These are phyloP conservation scores for Rhodotorula sp. DNA, from an alignment of 1,284 basidiomycete genomes.

Conservation along the genomic window DNA sequence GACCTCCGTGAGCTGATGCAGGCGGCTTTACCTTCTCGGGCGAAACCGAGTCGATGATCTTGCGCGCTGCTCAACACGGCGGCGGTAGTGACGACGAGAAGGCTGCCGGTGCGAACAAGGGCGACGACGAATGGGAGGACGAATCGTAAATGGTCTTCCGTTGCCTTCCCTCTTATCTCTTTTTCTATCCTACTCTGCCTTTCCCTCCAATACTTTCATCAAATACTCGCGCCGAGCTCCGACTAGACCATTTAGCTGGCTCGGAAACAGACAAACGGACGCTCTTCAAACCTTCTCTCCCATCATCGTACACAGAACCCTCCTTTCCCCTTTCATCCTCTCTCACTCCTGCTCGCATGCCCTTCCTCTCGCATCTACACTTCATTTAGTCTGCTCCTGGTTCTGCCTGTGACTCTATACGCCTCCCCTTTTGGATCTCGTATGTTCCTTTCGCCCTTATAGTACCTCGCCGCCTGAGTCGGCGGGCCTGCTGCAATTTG, in stretches of 20 bases:
- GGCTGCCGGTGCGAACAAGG: background rate
- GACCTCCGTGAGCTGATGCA: slow-evolving; percentile 43
- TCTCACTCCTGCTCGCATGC: background rate
- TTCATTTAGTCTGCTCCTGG: background rate
- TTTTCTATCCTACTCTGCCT: background rate
- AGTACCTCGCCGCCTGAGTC: too few relatives aligned
- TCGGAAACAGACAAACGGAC: background rate
- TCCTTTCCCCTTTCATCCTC: background rate
- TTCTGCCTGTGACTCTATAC: background rate
- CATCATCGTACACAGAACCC: background rate
- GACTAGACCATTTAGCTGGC: too few relatives aligned
- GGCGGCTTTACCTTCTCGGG: slow-evolving; percentile 45
- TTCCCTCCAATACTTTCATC: background rate
- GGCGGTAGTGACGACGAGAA: slow-evolving; percentile 7
- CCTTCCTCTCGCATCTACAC: background rate
- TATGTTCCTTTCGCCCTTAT: too few relatives aligned
- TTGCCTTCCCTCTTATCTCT: background rate
- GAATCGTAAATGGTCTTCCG: slow-evolving; percentile 9
- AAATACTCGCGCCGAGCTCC: too few relatives aligned
- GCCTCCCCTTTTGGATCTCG: background rate
- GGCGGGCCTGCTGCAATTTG: too few relatives aligned
- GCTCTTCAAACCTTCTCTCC: background rate
- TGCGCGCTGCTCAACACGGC: slow-evolving; percentile 26
- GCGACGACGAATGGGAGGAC: slow-evolving; percentile 33
- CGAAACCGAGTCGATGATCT: slow-evolving; percentile 41